These are phyloP conservation scores for Eutrema salsugineum DNA, from an alignment of 441 rosid genomes.

Conservation along the genomic window DNA sequence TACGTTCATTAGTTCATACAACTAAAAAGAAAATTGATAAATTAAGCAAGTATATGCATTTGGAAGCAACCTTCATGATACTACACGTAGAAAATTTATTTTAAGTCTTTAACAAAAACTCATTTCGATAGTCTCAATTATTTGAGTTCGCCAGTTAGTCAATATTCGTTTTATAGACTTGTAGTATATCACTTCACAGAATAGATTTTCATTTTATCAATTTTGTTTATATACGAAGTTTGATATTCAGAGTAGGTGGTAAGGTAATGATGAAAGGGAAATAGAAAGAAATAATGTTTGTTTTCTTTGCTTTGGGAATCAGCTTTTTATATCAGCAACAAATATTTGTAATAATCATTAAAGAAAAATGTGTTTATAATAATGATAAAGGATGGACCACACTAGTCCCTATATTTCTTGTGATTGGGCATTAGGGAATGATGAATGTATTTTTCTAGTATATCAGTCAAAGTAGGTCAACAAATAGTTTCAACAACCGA, in stretches of 20 bases:
- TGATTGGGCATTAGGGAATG: slow-evolving; percentile 35
- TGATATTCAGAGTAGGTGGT: too few species aligned
- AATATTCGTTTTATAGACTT: background rate
- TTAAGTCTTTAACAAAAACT: background rate
- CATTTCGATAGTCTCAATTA: background rate
- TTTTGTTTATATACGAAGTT: too few species aligned
- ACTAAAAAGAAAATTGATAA: background rate
- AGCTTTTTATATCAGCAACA: slow-evolving; percentile 4
- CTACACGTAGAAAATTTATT: background rate
- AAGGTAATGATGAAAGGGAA: slow-evolving; percentile 28
- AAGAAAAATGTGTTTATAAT: slow-evolving; percentile 14
- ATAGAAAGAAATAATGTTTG: background rate
- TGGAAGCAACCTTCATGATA: background rate
- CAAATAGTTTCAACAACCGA: slow-evolving; percentile 29
- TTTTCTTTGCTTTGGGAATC: slow-evolving; percentile 25
- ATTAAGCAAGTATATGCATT: background rate
- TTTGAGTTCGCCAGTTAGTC: background rate
- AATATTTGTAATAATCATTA: slow-evolving; percentile 8
- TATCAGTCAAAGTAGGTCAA: slow-evolving; percentile 37
- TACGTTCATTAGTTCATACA: background rate
- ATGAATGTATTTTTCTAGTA: slow-evolving; percentile 11
- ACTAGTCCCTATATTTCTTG: slow-evolving; percentile 13
- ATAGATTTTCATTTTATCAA: background rate
- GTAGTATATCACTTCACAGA: slow-evolving; percentile 1
- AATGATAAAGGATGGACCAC: slow-evolving; percentile 33